Evolutionary conservation across 2,329 filamentous ascomycete genomes (phyloP).

Genomic region (Plectosphaerella cucumerina): DNA sequence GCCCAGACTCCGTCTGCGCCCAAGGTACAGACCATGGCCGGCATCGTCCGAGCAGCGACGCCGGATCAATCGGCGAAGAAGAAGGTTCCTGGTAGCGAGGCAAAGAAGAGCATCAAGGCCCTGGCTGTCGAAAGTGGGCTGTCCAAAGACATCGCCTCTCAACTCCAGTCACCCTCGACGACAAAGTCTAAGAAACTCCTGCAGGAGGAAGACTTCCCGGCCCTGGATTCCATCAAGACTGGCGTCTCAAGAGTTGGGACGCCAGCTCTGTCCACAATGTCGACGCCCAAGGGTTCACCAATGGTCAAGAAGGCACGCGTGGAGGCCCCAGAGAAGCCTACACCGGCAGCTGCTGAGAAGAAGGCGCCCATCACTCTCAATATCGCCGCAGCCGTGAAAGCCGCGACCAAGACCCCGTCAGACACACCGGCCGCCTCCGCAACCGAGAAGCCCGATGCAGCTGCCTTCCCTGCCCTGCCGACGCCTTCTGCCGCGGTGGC

Average conservation of each 20-base stretch:
- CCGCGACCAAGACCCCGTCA: conserved; percentile 19
- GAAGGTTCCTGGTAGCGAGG: conserved; percentile 24
- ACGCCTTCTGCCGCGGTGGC: conserved; percentile 30
- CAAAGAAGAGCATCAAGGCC: conserved; percentile 40
- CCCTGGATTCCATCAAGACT: conserved; percentile 43
- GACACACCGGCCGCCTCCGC: conserved; percentile 11
- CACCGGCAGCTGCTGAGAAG: conserved; percentile 23
- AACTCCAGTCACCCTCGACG: conserved; percentile 21
- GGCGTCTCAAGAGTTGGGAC: conserved; percentile 21
- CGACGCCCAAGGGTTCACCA: conserved; percentile 27
- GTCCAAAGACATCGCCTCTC: conserved; percentile 40
- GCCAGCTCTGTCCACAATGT: conserved; percentile 27
- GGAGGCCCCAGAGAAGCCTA: conserved; percentile 14
- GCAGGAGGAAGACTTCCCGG: conserved; percentile 61
- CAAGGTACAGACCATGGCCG: conserved; percentile 19
- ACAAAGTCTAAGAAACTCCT: conserved; percentile 25
- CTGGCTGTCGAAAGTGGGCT: conserved; percentile 40
- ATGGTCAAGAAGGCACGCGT: conserved; percentile 25
- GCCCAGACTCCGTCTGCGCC: conserved; percentile 6
- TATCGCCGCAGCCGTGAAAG: conserved; percentile 44
- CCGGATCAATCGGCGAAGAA: conserved; percentile 27
- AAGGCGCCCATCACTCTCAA: conserved; percentile 41
- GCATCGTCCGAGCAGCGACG: conserved; percentile 15
- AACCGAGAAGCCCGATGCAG: conserved; percentile 27
- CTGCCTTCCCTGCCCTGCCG: conserved; percentile 49